phyloP scores from a whole-genome alignment of 2,329 filamentous ascomycete genomes.

The Hypocrella siamensis region DNA sequence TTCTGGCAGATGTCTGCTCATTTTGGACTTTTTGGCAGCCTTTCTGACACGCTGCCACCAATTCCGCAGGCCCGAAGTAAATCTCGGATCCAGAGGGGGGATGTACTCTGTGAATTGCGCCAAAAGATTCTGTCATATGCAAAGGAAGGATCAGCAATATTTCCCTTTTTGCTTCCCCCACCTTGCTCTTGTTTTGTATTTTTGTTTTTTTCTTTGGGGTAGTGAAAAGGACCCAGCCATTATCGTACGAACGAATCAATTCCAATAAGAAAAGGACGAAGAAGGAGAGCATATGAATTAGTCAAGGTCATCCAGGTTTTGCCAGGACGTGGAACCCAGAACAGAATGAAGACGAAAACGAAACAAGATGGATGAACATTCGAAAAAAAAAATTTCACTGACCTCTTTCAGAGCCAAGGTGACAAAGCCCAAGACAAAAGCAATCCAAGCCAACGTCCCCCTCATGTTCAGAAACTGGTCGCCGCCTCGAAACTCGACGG shows the following conservation, averaged over 20 bases:
- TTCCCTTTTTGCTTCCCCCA: background rate
- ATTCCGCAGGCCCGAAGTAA: constrained; percentile 11
- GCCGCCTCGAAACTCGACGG: constrained; percentile 22
- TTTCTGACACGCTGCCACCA: constrained; percentile 20
- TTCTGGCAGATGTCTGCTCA: constrained; percentile 17
- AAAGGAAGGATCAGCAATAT: no score
- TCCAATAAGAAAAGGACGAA: background rate
- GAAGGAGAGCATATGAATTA: no score
- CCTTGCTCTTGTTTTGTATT: background rate
- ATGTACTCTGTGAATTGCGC: constrained; percentile 12
- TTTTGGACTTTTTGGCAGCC: constrained; percentile 18
- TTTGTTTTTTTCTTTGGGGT: background rate
- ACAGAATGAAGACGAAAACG: no score
- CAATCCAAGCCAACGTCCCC: constrained; percentile 22
- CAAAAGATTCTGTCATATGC: constrained; percentile 21
- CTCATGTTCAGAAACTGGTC: constrained; percentile 22
- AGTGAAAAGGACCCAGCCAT: no score
- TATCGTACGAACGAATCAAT: background rate
- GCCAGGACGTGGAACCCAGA: no score
- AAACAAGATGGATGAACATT: no score
- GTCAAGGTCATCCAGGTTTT: no score
- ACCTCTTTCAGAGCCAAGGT: constrained; percentile 20
- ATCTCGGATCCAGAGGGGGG: constrained; percentile 13
- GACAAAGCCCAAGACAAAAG: constrained; percentile 22
- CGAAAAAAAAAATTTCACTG: no score